These are phyloP conservation scores for Annulohypoxylon truncatum DNA, from an alignment of 2,329 filamentous ascomycete species.

Conservation along the genomic window DNA sequence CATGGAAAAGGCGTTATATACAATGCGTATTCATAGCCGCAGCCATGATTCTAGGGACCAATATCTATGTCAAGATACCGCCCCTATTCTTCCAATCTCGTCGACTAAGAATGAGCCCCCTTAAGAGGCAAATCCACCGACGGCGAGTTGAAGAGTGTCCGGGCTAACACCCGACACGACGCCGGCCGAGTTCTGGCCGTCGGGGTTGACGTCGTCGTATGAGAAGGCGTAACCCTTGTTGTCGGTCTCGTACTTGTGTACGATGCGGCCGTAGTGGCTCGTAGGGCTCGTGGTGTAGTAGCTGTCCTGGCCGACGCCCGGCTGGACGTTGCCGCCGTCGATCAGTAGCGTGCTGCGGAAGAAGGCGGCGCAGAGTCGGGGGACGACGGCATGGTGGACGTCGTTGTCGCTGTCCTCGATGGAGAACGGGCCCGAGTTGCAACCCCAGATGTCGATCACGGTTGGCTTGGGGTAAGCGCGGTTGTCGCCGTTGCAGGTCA, in stretches of 20 bases:
- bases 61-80: background rate
- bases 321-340: constrained; percentile 60
- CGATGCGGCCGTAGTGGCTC: constrained; percentile 69
- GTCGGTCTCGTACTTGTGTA: constrained; percentile 70
- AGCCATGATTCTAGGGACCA: constrained; percentile 23
- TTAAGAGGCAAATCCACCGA: constrained; percentile 58
- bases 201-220: constrained; percentile 74
- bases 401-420: constrained; percentile 53
- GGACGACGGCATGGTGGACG: constrained; percentile 57
- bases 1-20: constrained; percentile 33
- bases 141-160: constrained; percentile 57
- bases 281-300: constrained; percentile 62
- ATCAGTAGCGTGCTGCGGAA: constrained; percentile 59
- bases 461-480: constrained; percentile 57
- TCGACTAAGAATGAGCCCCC: background rate
- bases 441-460: constrained; percentile 62
- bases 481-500: constrained; percentile 58
- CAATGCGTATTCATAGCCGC: constrained; percentile 13
- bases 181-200: constrained; percentile 66
- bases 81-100: background rate
- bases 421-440: constrained; percentile 61
- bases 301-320: constrained; percentile 49
- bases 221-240: constrained; percentile 73
- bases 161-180: constrained; percentile 61
- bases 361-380: constrained; percentile 64